Base-by-base conservation (phyloP, 352 stramenopile species). In the Phytophthora palmivora region DNA sequence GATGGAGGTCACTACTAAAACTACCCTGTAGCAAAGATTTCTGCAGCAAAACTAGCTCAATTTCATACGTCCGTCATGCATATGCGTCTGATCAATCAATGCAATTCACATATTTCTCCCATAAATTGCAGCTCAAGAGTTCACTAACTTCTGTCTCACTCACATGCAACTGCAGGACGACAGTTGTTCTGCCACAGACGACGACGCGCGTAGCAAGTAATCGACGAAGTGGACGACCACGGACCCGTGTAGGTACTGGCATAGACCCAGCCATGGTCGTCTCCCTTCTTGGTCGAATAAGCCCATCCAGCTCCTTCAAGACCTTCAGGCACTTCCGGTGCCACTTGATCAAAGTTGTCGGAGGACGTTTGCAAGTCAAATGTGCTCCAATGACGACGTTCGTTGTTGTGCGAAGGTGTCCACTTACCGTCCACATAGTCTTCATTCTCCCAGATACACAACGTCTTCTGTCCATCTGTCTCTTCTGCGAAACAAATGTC, bases 171-270 rank as follows among this genome's bases (percentile, higher is more conserved):
- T 9, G 73, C 73, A 19, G 76, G 76, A 12, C 76, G 74, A 70
- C 82, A 91, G 44, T 88, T 72, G 57, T 91, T 91, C 53, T 89
- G 78, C 82, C 82, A 91, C 48, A 89, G 67, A 62, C 82, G 79
- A 48, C 82, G 78, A 32, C 82, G 82, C 33, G 71, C 77, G 41
- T 82, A 91, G 38, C 58, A 58, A 21, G 53, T 70, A 12, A 46
- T 2, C 28, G 45, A 69, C 10, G 47, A 19, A 12, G 49, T n/a
- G 19, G 70, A 47, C 26, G 74, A 56, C 81, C 81, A 92, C 10
- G 84, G 81, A 0, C 84, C 82, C n/a, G 74, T 82, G 67, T 84
- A 89, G 8, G 75, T 85, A 22, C 65, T 72, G 8, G 81, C 78
- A 49, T 92, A 92, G 53, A 88, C 58, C 84, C 84, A 92, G 21